Evolutionary conservation across 2,329 filamentous ascomycete genomes (phyloP), one percentile per base, ranked within the genome.

Genomic region (Zymoseptoria brevis): DNA sequence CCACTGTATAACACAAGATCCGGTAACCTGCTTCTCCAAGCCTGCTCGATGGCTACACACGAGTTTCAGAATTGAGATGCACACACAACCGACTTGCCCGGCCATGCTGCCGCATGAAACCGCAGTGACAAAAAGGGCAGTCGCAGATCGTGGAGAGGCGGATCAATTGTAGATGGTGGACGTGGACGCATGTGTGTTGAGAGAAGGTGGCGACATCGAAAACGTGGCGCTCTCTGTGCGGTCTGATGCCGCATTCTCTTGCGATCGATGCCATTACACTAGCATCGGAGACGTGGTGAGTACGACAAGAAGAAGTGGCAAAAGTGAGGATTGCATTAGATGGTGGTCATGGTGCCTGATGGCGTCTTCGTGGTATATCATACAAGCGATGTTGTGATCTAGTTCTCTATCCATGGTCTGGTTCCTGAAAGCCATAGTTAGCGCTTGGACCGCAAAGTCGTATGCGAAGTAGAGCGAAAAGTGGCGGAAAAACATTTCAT

Each of bases 401-500:
- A 45, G 11, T 2, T 45, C 16, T 45, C 35, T 7, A 7, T 41
- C n/a, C 35, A 4, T n/a, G 35, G 35, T 4, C 35, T n/a, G 35
- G 35, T 45, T 5, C 35, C 35, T 45, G 35, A 16, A 45, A 45
- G 13, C 13, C 35, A 45, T 45, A n/a, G 35, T 45, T 16, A 45
- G 35, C 35, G n/a, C 4, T n/a, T 45, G 35, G n/a, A 45, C 6
- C 2, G 35, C 35, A 45, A 16, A 45, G 35, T 45, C 35, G 35
- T 45, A 1, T 45, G 2, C 35, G 16, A n/a, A n/a, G n/a, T 16
- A n/a, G 4, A 6, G 35, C 4, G 35, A 45, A 7, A 45, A 7
- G 35, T n/a, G 6, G 35, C 13, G 35, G 6, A 2, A n/a, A 29
- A 19, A 53, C 24, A 50, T 22, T 56, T 71, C 69, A 71, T 68